Base-by-base conservation (phyloP, 129 eudicot species). In the Escallonia herrerae region DNA sequence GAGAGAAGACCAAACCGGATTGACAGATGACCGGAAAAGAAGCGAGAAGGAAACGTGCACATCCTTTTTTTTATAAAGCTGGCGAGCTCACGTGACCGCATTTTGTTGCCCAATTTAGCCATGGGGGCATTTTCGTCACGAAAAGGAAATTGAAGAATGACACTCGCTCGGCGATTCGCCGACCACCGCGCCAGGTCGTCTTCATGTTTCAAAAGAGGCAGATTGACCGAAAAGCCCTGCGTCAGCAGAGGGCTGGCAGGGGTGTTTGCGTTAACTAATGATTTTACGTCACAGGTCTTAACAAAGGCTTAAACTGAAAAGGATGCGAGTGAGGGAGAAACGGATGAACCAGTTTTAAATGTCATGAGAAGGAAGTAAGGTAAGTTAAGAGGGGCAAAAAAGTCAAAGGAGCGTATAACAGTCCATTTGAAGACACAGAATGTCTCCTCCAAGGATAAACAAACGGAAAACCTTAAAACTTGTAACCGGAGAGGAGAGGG, bases 21-120 rank as follows among this genome's bases (percentile, higher is more conserved):
- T 55, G 58, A 9, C 64, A 69, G 56, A 38, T 62, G 76, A 61
- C 64, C 65, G 67, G 56, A 58, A 40, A 13, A 63, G 70, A 67
- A 56, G 48, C 40, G 48, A 40, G 49, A 58, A 56, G 57, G 40
- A 11, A 49, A 49, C 54, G 54, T 49, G 54, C 9, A 49, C 9
- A 45, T 45, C 22, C 14, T 11, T 12, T 53, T n/a, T 4, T 11
- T 12, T n/a, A 22, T 22, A 22, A 22, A 22, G 33, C 7, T 53
- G n/a, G 54, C 5, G 15, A 62, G 74, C 57, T 75, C 43, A 9
- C 49, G 71, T 43, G 37, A 1, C 72, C 48, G 12, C 14, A 53
- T 11, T 53, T 45, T 45, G 9, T 7, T 57, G 58, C 63, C 56
- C 56, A 13, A 22, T 22, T 22, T 33, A 54, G 7, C 42, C 41